These are phyloP conservation scores for Massarina eburnea DNA, from an alignment of 2,329 filamentous ascomycete species.

Conservation along the genomic window DNA sequence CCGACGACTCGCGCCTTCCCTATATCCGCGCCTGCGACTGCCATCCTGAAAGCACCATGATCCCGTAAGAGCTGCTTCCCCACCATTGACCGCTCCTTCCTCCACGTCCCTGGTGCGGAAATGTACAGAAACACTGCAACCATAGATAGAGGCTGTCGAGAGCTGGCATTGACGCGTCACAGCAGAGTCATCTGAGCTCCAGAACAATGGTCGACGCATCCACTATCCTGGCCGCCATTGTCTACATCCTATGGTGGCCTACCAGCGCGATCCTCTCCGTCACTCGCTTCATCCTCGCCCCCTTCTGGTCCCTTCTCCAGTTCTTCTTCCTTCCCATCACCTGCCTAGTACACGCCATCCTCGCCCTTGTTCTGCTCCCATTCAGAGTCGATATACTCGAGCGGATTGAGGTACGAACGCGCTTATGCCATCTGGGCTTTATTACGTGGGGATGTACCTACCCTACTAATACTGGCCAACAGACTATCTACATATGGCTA, in stretches of 20 bases:
- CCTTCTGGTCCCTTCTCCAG: slow-evolving; percentile 51
- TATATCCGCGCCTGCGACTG: no score
- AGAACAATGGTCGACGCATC: slow-evolving; percentile 36
- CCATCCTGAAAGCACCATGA: no score
- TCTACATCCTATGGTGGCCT: slow-evolving; percentile 43
- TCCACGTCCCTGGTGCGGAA: no score
- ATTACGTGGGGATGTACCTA: neutral
- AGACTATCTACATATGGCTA: slow-evolving; percentile 60
- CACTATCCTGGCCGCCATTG: slow-evolving; percentile 28
- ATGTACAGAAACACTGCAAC: no score
- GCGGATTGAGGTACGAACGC: slow-evolving; percentile 56
- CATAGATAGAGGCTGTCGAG: no score
- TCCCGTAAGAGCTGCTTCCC: no score
- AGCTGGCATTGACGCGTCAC: no score
- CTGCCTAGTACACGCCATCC: slow-evolving; percentile 47
- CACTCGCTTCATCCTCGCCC: slow-evolving; percentile 47
- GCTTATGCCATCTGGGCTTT: neutral
- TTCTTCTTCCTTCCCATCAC: slow-evolving; percentile 55
- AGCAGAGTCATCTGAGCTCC: no score
- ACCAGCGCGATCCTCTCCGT: slow-evolving; percentile 42
- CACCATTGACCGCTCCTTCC: no score
- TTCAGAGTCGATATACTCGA: slow-evolving; percentile 49
- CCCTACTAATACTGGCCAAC: slow-evolving; percentile 34
- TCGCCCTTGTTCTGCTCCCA: slow-evolving; percentile 50
- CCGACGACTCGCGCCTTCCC: no score